Evolutionary conservation across 176 grass and related monocot species (phyloP).

Genomic region (Avena insularis): DNA sequence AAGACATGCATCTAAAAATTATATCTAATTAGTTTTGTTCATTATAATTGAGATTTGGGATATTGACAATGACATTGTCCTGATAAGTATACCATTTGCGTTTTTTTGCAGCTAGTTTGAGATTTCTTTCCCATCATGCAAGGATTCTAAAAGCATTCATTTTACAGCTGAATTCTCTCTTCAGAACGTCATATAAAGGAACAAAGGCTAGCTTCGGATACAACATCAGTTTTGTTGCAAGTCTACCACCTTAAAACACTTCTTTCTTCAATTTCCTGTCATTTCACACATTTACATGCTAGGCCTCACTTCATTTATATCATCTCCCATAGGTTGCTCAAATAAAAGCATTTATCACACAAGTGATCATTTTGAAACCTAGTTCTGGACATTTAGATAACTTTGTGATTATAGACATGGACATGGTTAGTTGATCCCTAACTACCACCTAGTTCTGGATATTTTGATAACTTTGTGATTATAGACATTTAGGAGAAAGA

Average conservation of each 20-base stretch:
- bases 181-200: conserved; percentile 96
- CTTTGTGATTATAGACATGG: too few species aligned
- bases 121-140: conserved; percentile 18
- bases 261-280: conserved; percentile 14
- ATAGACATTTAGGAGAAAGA: too few species aligned
- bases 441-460: too few species aligned
- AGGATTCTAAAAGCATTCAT: conserved; percentile 78
- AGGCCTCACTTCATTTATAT: conserved; percentile 28
- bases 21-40: conserved; percentile 16
- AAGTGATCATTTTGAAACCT: too few species aligned
- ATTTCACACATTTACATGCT: conserved; percentile 27
- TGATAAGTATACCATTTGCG: background rate
- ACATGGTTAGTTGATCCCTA: too few species aligned
- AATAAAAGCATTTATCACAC: background rate
- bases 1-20: background rate
- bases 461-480: too few species aligned
- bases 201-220: conserved; percentile 90
- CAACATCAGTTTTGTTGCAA: conserved; percentile 77
- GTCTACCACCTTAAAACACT: conserved; percentile 8
- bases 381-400: too few species aligned
- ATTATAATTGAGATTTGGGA: background rate
- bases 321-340: background rate
- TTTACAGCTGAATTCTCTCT: conserved; percentile 90
- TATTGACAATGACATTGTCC: background rate
- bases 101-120: background rate